These are phyloP conservation scores for Coemansia sp. DNA, from an alignment of 192 early-diverging fungal genomes.

Conservation along the genomic window DNA sequence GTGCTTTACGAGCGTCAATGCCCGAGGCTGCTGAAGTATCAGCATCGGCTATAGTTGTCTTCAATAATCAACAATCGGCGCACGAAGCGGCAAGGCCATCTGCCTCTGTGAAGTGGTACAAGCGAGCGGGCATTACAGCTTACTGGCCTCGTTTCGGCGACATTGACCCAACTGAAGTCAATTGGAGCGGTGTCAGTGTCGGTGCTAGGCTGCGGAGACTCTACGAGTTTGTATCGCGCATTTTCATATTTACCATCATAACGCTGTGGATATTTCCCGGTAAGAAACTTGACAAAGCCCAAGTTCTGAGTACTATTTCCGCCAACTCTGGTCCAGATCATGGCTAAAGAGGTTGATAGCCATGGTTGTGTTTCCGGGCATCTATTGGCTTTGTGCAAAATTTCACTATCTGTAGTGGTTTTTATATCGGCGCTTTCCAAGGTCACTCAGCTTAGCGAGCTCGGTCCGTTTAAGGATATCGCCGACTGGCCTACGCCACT, in stretches of 20 bases:
- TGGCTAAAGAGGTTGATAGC: neutral
- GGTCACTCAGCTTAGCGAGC: neutral
- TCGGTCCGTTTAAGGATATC: slow-evolving; percentile 7
- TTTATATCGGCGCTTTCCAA: slow-evolving; percentile 12
- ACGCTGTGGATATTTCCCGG: slow-evolving; percentile 2
- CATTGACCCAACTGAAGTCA: slow-evolving; percentile 4
- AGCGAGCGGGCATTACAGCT: neutral
- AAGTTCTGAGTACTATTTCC: neutral
- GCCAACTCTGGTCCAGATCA: neutral
- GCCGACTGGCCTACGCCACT: slow-evolving; percentile 9
- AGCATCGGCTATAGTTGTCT: slow-evolving; percentile 2
- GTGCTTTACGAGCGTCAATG: neutral
- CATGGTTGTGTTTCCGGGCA: neutral
- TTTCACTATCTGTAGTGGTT: neutral
- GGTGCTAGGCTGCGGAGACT: neutral
- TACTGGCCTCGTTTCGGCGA: slow-evolving; percentile 8
- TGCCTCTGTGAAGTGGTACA: neutral
- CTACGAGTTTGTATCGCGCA: neutral
- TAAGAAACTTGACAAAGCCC: neutral
- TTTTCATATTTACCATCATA: neutral
- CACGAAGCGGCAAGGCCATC: neutral
- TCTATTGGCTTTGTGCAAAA: neutral
- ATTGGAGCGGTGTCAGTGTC: slow-evolving; percentile 6
- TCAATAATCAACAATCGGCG: slow-evolving; percentile 7
- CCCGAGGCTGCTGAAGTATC: neutral